A percentile compares a stretch with the other conserved stretches of the same genome.
Conservation (phyloP, 139 green algal genomes). For the Chlorella sp. region DNA sequence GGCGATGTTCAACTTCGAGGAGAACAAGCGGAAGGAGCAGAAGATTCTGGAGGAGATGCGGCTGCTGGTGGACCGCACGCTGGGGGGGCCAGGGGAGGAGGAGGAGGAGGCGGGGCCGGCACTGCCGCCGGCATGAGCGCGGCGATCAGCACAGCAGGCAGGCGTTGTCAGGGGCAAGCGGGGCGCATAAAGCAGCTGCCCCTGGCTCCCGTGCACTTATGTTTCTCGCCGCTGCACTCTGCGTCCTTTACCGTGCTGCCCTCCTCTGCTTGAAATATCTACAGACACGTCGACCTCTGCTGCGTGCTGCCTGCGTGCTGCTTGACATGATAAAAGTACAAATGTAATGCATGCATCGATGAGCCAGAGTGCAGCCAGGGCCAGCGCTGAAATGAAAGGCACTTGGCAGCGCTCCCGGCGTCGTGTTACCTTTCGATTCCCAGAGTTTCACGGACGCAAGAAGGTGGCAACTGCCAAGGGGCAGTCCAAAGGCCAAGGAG, state of each 20-base stretch:
- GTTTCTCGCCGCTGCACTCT: not conserved
- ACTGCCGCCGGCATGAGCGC: slow-evolving; percentile 6
- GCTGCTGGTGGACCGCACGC: slow-evolving; percentile 75
- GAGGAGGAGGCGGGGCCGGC: slow-evolving; percentile 15
- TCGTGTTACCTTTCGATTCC: too few species aligned
- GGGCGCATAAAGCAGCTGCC: not conserved
- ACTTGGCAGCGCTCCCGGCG: too few species aligned
- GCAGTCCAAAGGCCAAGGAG: too few species aligned
- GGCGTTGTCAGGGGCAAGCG: not conserved
- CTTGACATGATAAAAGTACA: too few species aligned
- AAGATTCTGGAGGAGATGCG: slow-evolving; percentile 92
- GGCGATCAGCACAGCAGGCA: not conserved
- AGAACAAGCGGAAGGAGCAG: slow-evolving; percentile 94
- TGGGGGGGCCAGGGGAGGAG: slow-evolving; percentile 55
- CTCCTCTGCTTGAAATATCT: not conserved
- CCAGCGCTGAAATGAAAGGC: too few species aligned
- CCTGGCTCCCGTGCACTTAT: not conserved
- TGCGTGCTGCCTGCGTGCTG: too few species aligned
- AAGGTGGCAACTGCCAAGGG: too few species aligned
- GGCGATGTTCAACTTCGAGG: slow-evolving; percentile 99
- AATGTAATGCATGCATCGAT: too few species aligned
- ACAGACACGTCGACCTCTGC: too few species aligned
- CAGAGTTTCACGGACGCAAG: too few species aligned
- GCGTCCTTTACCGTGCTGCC: too few species aligned
- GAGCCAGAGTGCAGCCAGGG: too few species aligned